These are phyloP conservation scores for Sungouiozyma intestinalis DNA, from an alignment of 805 yeast species.

Conservation along the genomic window DNA sequence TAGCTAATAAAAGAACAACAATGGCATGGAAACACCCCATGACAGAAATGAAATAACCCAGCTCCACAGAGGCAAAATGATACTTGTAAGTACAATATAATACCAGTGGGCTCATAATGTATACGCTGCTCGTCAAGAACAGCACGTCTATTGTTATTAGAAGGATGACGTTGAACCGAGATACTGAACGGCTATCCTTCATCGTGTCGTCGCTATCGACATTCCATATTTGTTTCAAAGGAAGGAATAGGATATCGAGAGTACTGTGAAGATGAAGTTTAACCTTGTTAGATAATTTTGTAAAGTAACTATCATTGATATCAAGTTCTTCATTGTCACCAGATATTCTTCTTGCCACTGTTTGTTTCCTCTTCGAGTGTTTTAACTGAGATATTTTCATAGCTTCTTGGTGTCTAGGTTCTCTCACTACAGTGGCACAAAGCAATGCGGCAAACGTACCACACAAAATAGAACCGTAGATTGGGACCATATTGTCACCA, in stretches of 20 bases:
- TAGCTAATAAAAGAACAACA: conserved; percentile 41
- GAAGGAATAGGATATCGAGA: conserved; percentile 31
- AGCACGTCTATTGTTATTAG: conserved; percentile 40
- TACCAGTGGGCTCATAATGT: conserved; percentile 34
- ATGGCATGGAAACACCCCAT: conserved; percentile 41
- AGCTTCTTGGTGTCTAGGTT: conserved; percentile 50
- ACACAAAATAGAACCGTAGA: conserved; percentile 22
- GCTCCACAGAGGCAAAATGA: conserved; percentile 41
- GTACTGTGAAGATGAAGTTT: conserved; percentile 10
- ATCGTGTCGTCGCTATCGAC: conserved; percentile 25
- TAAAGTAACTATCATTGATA: neutral
- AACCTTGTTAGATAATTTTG: conserved; percentile 1
- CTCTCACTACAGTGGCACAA: conserved; percentile 39
- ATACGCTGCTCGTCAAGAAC: conserved; percentile 31
- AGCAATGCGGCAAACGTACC: conserved; percentile 29
- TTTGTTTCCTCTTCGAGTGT: conserved; percentile 2
- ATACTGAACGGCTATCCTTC: conserved; percentile 21
- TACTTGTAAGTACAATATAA: conserved; percentile 45
- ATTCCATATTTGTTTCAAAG: conserved; percentile 42
- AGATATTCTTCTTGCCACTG: neutral
- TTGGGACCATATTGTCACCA: conserved; percentile 25
- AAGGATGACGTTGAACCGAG: conserved; percentile 39
- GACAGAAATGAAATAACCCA: conserved; percentile 48
- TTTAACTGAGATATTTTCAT: conserved; percentile 38
- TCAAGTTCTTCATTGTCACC: neutral